phyloP scores from a whole-genome alignment of 768 basidiomycete species.

The Auricularia cornea region DNA sequence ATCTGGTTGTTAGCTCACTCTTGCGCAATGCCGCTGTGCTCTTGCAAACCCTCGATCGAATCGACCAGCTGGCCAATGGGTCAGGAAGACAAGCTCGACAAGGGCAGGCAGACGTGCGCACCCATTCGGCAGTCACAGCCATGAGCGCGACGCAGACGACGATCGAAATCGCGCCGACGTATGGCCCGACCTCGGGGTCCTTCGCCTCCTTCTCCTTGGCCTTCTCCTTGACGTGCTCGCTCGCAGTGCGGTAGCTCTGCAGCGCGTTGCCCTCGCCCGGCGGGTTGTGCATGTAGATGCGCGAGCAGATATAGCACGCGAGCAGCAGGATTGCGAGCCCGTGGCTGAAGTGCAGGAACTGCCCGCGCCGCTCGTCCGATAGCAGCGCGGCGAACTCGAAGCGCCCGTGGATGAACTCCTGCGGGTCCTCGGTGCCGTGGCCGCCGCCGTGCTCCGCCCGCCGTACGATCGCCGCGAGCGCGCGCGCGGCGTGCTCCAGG shows the following conservation, averaged over 20 bases:
- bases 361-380: constrained; percentile 35
- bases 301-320: constrained; percentile 55
- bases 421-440: constrained; percentile 5
- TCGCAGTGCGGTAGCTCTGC: constrained; percentile 29
- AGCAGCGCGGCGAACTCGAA: constrained; percentile 18
- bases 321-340: constrained; percentile 59
- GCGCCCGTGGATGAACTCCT: neutral
- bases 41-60: constrained; percentile 48
- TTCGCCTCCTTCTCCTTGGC: constrained; percentile 11
- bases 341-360: constrained; percentile 54
- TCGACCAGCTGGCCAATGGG: constrained; percentile 48
- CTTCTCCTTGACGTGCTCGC: constrained; percentile 17
- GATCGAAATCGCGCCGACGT: constrained; percentile 49
- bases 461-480: constrained; percentile 1
- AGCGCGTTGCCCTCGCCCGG: constrained; percentile 46
- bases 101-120: constrained; percentile 26
- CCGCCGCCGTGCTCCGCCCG: constrained; percentile 6
- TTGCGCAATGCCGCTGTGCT: constrained; percentile 33
- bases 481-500: constrained; percentile 6
- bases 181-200: constrained; percentile 40
- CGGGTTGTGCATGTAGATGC: constrained; percentile 63
- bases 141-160: constrained; percentile 47
- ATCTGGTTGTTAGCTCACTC: constrained; percentile 29
- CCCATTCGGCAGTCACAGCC: constrained; percentile 66
- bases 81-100: too few relatives aligned